These are phyloP conservation scores for Euphorbia corollata DNA, from an alignment of 441 rosid species.

Conservation along the genomic window DNA sequence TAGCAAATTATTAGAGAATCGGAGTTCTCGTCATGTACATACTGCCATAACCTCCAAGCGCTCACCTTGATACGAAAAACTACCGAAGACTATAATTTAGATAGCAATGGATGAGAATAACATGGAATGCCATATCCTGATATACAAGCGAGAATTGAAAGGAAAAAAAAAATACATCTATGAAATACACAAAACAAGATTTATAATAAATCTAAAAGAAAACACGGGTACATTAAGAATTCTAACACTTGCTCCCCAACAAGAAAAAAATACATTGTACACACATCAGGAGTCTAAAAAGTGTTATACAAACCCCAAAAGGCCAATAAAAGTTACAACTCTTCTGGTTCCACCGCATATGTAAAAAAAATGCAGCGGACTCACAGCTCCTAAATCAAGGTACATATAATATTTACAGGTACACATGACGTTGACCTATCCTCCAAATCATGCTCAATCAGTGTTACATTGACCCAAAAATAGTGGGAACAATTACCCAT, in stretches of 20 bases:
- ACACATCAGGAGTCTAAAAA: no score
- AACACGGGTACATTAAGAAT: conserved; percentile 9
- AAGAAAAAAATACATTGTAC: no score
- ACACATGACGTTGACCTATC: background rate
- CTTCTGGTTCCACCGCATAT: background rate
- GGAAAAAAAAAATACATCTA: background rate
- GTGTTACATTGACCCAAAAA: conserved; percentile 23
- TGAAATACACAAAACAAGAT: background rate
- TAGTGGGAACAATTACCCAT: conserved; percentile 17
- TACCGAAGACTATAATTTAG: conserved; percentile 14
- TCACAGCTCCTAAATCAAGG: conserved; percentile 11
- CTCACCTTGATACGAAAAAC: conserved; percentile 11
- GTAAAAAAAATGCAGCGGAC: conserved; percentile 18
- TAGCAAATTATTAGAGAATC: background rate
- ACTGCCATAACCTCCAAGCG: conserved; percentile 2
- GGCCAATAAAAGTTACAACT: conserved; percentile 5
- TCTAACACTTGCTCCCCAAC: background rate
- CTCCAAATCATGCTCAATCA: conserved; percentile 2
- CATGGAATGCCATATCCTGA: conserved; percentile 10
- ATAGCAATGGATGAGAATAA: conserved; percentile 1
- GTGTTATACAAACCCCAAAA: conserved; percentile 6
- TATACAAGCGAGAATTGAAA: conserved; percentile 12
- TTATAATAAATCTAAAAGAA: conserved; percentile 11
- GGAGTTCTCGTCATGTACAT: conserved; percentile 7
- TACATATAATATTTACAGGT: conserved; percentile 11